These are phyloP conservation scores for Colletotrichum sp. DNA, from an alignment of 2,329 filamentous ascomycete genomes.

Conservation along the genomic window DNA sequence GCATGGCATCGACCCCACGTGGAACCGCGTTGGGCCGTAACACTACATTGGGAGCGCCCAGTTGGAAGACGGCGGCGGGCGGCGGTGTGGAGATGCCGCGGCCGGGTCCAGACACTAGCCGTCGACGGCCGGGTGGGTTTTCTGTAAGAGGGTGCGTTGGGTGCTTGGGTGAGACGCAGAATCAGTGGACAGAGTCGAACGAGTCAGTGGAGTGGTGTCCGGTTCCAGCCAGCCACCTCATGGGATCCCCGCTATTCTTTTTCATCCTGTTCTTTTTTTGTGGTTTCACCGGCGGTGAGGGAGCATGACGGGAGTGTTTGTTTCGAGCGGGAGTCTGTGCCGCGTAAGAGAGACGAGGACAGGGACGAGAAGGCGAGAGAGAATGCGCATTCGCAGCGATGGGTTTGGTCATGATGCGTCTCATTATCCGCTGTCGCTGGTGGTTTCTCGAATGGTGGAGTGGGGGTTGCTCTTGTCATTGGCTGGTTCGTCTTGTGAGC, in stretches of 20 bases:
- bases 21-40: not conserved
- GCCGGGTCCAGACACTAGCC: not conserved
- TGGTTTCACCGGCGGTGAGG: not conserved
- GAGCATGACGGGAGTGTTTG: not conserved
- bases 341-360: not conserved
- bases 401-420: not conserved
- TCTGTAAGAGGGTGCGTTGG: not conserved
- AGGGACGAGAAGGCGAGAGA: not conserved
- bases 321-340: not conserved
- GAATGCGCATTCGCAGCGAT: not conserved
- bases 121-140: not conserved
- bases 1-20: not conserved
- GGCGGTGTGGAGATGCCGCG: not conserved
- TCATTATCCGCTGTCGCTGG: not conserved
- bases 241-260: not conserved
- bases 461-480: not conserved
- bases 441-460: not conserved
- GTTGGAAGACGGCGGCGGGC: not conserved
- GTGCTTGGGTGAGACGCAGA: not conserved
- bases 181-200: not conserved
- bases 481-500: not conserved
- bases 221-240: not conserved
- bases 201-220: not conserved
- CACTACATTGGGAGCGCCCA: not conserved
- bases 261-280: not conserved